These are phyloP conservation scores for Pisolithus albus DNA, from an alignment of 768 basidiomycete species.

Conservation along the genomic window DNA sequence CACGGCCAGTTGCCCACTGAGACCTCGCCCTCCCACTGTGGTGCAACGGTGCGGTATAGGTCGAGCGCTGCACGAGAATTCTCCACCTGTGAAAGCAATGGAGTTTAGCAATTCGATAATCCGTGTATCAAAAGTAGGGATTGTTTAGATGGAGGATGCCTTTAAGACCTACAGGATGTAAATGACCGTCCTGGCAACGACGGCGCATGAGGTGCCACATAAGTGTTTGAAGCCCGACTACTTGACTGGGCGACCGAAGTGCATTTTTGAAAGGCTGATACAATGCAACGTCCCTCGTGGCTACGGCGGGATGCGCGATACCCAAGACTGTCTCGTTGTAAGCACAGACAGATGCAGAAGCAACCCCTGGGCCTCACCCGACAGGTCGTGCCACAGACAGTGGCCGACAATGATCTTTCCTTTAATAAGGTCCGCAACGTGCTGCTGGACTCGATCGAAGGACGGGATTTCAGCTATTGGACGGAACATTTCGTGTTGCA, in stretches of 20 bases:
- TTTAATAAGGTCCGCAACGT: conserved; percentile 58
- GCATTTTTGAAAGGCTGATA: conserved; percentile 76
- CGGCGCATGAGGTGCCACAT: conserved; percentile 80
- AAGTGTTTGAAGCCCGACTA: conserved; percentile 70
- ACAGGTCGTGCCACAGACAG: conserved; percentile 73
- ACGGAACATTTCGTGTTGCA: neutral
- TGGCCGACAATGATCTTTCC: conserved; percentile 73
- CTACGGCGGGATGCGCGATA: conserved; percentile 70
- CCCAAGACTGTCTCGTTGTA: conserved; percentile 52
- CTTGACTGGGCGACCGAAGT: conserved; percentile 56
- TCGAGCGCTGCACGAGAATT: conserved; percentile 60
- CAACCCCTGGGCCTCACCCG: conserved; percentile 39
- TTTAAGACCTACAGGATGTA: conserved; percentile 56
- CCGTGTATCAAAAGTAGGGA: neutral
- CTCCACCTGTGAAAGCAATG: conserved; percentile 47
- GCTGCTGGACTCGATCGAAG: conserved; percentile 61
- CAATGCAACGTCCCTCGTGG: conserved; percentile 73
- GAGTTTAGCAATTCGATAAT: conserved; percentile 9
- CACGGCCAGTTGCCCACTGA: conserved; percentile 65
- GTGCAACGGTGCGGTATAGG: conserved; percentile 47
- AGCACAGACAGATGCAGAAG: conserved; percentile 4
- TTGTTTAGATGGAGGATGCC: neutral
- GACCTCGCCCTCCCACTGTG: conserved; percentile 62
- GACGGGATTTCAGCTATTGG: conserved; percentile 33
- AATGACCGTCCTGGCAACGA: conserved; percentile 64